phyloP scores from a whole-genome alignment of 2,329 filamentous ascomycete genomes.

The Apiospora hydei region DNA sequence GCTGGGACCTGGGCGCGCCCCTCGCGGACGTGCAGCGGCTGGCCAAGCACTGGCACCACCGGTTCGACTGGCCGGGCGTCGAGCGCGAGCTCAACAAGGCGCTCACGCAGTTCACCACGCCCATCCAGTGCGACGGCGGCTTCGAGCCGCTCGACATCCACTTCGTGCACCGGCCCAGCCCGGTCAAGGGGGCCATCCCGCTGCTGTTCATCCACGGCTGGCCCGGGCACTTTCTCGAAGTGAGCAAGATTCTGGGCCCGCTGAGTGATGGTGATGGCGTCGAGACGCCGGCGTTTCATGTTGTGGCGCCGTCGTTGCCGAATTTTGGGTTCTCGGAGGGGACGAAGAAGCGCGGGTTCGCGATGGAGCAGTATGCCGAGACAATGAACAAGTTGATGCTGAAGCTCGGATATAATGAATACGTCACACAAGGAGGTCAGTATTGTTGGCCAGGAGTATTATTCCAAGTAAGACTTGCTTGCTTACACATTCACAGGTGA shows the following conservation, averaged over 20 bases:
- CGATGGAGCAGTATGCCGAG: conserved; percentile 67
- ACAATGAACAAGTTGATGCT: conserved; percentile 73
- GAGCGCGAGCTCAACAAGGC: conserved; percentile 44
- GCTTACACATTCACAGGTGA: conserved; percentile 58
- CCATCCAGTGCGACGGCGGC: conserved; percentile 45
- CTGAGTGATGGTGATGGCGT: conserved; percentile 46
- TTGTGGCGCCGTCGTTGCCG: conserved; percentile 65
- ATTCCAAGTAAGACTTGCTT: not conserved
- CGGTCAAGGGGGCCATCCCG: conserved; percentile 40
- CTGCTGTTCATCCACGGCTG: conserved; percentile 47
- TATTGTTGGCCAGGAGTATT: not conserved
- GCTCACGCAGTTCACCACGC: conserved; percentile 45
- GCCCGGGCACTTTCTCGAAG: conserved; percentile 75
- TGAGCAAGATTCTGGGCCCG: conserved; percentile 64
- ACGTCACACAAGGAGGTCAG: conserved; percentile 47
- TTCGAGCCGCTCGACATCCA: conserved; percentile 47
- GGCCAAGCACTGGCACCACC: conserved; percentile 44
- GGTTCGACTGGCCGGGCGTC: conserved; percentile 45
- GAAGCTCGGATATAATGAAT: conserved; percentile 69
- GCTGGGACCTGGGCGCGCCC: conserved; percentile 48
- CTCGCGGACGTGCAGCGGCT: conserved; percentile 46
- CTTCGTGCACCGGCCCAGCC: conserved; percentile 46
- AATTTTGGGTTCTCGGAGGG: conserved; percentile 57
- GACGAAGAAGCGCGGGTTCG: conserved; percentile 60
- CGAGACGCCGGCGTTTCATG: conserved; percentile 55